Base-by-base conservation (phyloP, 352 stramenopile genomes). In the Peronosclerospora sorghi region DNA sequence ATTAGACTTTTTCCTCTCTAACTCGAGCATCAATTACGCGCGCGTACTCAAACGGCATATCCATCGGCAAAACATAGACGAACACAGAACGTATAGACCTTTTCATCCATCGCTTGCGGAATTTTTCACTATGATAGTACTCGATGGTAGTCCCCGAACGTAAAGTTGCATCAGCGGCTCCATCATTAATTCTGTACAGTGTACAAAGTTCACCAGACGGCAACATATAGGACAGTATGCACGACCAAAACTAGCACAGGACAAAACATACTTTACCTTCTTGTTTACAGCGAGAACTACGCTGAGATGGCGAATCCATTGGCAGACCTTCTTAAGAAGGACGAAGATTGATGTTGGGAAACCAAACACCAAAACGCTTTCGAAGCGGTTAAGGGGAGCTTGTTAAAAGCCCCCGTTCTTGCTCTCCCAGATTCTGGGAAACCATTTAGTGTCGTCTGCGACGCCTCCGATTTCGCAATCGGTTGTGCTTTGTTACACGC, bases 1-100 rank as follows among this genome's bases (percentile, higher is more conserved):
- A 45, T 32, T 28, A 26, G 29, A 32, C 18, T 37, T 28, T 17
- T 41, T 41, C 5, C 13, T 35, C 9, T 17, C 13, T 4, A 35
- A 35, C 13, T 8, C 5, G 2, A 36, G 32, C 9, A 48, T 14
- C 35, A 34, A 13, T 4, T 30, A 15, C 18, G 13, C n/a, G 30
- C 13, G 51, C 55, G 30, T 53, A 82, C 75, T 51, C 48, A 6
- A 82, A 37, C n/a, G 56, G 20, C 8, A 56, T 18, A 17, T 63
- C 42, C 2, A 48, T 26, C 1, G 73, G 71, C 18, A 88, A 36
- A 0, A 77, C 64, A 38, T 72, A 65, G 26, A 66, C 61, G 47
- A 86, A 78, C 17, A 88, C 48, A 27, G 58, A 80, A 14, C 54
- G 47, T 30, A 88, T n/a, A 42, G 42, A 81, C 69, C 20, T 72